Conservation (phyloP, 2,329 filamentous ascomycete species). For the Corniculantispora saksenae region DNA sequence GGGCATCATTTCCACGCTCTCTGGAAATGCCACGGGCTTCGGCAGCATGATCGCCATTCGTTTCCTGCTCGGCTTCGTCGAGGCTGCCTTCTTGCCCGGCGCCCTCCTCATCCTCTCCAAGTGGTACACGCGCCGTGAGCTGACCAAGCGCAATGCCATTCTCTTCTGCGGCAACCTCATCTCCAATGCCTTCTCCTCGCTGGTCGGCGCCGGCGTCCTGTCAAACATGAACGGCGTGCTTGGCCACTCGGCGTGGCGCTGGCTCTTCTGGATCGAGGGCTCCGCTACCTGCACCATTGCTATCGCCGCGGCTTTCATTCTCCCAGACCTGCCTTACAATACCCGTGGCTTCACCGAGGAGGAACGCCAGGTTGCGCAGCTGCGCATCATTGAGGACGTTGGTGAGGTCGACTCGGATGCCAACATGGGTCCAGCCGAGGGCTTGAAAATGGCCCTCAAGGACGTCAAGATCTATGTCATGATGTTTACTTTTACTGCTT, state of each 20-base stretch:
- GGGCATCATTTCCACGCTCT: slow-evolving; percentile 47
- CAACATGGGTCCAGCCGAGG: slow-evolving; percentile 52
- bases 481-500: slow-evolving; percentile 63
- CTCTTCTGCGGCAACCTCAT: slow-evolving; percentile 70
- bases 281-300: slow-evolving; percentile 63
- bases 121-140: slow-evolving; percentile 72
- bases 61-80: slow-evolving; percentile 41
- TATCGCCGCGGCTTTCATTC: slow-evolving; percentile 50
- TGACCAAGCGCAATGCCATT: slow-evolving; percentile 64
- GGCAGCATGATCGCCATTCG: slow-evolving; percentile 36
- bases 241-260: slow-evolving; percentile 64
- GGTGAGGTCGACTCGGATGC: slow-evolving; percentile 56
- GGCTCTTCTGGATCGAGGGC: slow-evolving; percentile 63
- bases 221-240: slow-evolving; percentile 60
- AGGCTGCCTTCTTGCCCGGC: slow-evolving; percentile 51
- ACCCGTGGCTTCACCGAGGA: slow-evolving; percentile 59
- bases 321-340: slow-evolving; percentile 58
- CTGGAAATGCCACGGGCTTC: slow-evolving; percentile 35
- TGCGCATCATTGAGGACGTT: slow-evolving; percentile 59
- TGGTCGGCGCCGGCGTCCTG: slow-evolving; percentile 66
- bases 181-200: slow-evolving; percentile 70
- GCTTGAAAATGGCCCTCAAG: slow-evolving; percentile 59
- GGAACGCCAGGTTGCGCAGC: slow-evolving; percentile 56
- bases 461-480: slow-evolving; percentile 65
- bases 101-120: slow-evolving; percentile 63